phyloP scores from a whole-genome alignment of 2,329 filamentous ascomycete species.

The Aspergillus eucalypticola region DNA sequence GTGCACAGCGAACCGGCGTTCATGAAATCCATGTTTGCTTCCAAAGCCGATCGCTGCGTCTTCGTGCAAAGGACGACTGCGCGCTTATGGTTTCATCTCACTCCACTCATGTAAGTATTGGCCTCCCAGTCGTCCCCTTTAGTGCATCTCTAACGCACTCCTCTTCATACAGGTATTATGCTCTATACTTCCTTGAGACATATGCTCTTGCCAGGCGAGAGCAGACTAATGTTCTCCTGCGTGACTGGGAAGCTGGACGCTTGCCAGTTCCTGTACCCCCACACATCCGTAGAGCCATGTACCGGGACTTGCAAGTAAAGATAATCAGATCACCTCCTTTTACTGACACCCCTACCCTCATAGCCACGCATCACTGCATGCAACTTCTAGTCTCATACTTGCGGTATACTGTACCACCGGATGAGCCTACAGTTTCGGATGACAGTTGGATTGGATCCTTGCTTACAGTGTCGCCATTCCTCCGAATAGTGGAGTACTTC shows the following conservation, averaged over 20 bases:
- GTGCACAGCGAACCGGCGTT: slow-evolving; percentile 33
- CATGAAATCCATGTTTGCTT: slow-evolving; percentile 35
- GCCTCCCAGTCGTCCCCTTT: background rate
- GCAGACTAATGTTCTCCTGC: slow-evolving; percentile 39
- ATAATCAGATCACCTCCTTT: slow-evolving; percentile 45
- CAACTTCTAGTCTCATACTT: slow-evolving; percentile 42
- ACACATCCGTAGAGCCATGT: slow-evolving; percentile 36
- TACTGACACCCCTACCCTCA: slow-evolving; percentile 39
- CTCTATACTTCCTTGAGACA: slow-evolving; percentile 44
- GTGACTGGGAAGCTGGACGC: slow-evolving; percentile 40
- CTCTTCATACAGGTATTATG: slow-evolving; percentile 38
- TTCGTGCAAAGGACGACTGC: slow-evolving; percentile 36
- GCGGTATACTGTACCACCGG: slow-evolving; percentile 38
- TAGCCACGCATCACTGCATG: slow-evolving; percentile 47
- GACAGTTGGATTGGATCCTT: slow-evolving; percentile 45
- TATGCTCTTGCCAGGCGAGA: slow-evolving; percentile 41
- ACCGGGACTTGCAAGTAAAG: slow-evolving; percentile 37
- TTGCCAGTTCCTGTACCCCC: slow-evolving; percentile 40
- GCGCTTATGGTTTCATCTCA: slow-evolving; percentile 41
- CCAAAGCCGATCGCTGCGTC: slow-evolving; percentile 36
- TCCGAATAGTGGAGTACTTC: slow-evolving; percentile 44
- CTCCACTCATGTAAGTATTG: slow-evolving; percentile 41
- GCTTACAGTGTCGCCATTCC: slow-evolving; percentile 42
- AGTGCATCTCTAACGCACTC: background rate
- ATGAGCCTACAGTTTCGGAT: slow-evolving; percentile 32